These are phyloP conservation scores for Penicillium sp. DNA, from an alignment of 2,329 filamentous ascomycete species.

Conservation along the genomic window DNA sequence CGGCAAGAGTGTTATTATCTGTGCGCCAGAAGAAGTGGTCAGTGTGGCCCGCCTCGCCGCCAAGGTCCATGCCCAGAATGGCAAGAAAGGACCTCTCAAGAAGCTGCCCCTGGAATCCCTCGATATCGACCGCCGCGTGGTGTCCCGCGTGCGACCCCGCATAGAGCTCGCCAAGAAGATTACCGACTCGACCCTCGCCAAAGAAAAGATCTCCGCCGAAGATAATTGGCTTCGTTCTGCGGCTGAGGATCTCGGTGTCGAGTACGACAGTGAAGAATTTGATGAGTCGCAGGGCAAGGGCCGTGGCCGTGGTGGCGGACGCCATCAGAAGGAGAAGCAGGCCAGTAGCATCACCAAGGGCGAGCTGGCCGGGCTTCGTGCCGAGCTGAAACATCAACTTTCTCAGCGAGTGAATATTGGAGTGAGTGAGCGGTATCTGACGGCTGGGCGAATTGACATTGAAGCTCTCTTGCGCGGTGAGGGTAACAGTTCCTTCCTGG, in stretches of 20 bases:
- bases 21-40: conserved; percentile 85
- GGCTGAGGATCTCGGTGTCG: conserved; percentile 89
- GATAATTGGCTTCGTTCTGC: conserved; percentile 82
- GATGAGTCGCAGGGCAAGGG: conserved; percentile 66
- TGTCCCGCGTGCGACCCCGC: conserved; percentile 73
- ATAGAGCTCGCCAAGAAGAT: conserved; percentile 83
- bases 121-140: conserved; percentile 78
- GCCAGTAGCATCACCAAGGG: conserved; percentile 68
- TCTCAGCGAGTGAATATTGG: conserved; percentile 78
- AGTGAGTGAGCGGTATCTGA: conserved; percentile 83
- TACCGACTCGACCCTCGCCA: conserved; percentile 78
- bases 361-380: conserved; percentile 69
- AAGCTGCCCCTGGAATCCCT: conserved; percentile 71
- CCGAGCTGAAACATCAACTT: conserved; percentile 71
- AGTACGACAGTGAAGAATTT: conserved; percentile 89
- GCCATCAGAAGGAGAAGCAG: conserved; percentile 74
- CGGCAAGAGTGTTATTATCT: conserved; percentile 84
- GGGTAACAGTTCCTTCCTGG: conserved; percentile 67
- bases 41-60: conserved; percentile 80
- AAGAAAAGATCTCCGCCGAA: conserved; percentile 81
- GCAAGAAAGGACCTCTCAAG: conserved; percentile 48
- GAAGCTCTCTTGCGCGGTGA: conserved; percentile 68
- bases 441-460: conserved; percentile 80
- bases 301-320: conserved; percentile 71
- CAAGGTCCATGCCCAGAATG: conserved; percentile 75